phyloP scores from a whole-genome alignment of 805 yeast genomes.

The Starmerella khaoyaiensis region DNA sequence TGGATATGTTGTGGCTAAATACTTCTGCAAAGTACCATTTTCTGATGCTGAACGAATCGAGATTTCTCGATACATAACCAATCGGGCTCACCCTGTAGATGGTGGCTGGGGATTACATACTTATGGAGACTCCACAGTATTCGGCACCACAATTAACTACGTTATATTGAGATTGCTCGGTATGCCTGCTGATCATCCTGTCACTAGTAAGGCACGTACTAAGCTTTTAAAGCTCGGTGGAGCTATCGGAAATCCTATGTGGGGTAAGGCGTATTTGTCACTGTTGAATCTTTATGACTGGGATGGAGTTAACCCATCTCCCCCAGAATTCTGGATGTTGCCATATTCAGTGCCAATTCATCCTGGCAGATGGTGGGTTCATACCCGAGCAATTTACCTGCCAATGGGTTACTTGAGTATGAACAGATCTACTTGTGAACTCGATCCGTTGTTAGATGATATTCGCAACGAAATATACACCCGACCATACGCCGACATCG shows the following conservation, averaged over 20 bases:
- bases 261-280: constrained; percentile 94
- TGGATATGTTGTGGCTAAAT: constrained; percentile 67
- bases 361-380: constrained; percentile 99
- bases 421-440: constrained; percentile 39
- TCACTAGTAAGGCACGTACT: constrained; percentile 58
- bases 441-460: constrained; percentile 50
- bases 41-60: constrained; percentile 56
- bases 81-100: constrained; percentile 89
- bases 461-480: constrained; percentile 72
- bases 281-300: constrained; percentile 70
- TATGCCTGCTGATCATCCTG: constrained; percentile 57
- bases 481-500: constrained; percentile 48
- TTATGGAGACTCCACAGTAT: constrained; percentile 84
- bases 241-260: constrained; percentile 80
- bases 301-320: constrained; percentile 98
- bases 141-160: constrained; percentile 85
- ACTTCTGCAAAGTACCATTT: constrained; percentile 55
- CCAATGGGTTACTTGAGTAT: constrained; percentile 75
- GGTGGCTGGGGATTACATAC: constrained; percentile 99
- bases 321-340: constrained; percentile 83
- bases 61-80: constrained; percentile 73
- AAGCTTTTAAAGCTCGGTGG: constrained; percentile 71
- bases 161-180: constrained; percentile 73
- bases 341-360: constrained; percentile 76
- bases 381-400: constrained; percentile 79